Evolutionary conservation across 139 green algal species (phyloP).

Genomic region (Volvox reticuliferus): DNA sequence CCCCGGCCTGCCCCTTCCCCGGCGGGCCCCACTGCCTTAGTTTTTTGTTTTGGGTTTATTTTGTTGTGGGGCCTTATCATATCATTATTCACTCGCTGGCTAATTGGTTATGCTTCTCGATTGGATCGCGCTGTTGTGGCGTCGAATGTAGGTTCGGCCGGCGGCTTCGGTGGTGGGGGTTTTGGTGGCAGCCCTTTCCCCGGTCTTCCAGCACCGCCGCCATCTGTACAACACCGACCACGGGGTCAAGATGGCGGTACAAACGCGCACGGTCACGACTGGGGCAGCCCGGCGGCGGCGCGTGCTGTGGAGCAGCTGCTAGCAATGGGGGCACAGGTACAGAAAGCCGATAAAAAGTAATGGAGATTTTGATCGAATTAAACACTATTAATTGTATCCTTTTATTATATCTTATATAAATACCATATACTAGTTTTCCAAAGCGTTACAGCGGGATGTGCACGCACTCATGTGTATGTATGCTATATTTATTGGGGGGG

Average conservation of each 20-base stretch:
- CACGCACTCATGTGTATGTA: too few species aligned
- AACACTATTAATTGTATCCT: too few species aligned
- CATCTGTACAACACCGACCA: neutral
- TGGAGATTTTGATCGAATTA: neutral
- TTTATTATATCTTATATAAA: too few species aligned
- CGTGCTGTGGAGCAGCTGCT: conserved; percentile 60
- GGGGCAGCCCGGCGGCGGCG: conserved; percentile 50
- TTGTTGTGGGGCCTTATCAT: too few species aligned
- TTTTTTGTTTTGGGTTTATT: too few species aligned
- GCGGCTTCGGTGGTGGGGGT: neutral
- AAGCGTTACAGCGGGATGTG: neutral
- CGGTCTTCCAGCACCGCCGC: neutral
- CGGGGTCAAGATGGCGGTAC: neutral
- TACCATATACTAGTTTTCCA: neutral
- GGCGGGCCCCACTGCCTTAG: too few species aligned
- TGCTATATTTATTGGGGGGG: too few species aligned
- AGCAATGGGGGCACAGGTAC: conserved; percentile 65
- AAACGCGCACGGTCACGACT: conserved; percentile 27
- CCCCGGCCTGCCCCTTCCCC: too few species aligned
- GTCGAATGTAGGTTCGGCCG: neutral
- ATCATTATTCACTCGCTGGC: too few species aligned
- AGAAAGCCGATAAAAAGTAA: too few species aligned
- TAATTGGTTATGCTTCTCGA: too few species aligned
- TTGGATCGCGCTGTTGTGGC: neutral
- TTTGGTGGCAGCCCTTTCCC: neutral